Percentiles rank a stretch among this genome's conserved stretches.
Evolutionary conservation across 306 rosid genomes (phyloP).

Genomic region (Biancaea sappan): DNA sequence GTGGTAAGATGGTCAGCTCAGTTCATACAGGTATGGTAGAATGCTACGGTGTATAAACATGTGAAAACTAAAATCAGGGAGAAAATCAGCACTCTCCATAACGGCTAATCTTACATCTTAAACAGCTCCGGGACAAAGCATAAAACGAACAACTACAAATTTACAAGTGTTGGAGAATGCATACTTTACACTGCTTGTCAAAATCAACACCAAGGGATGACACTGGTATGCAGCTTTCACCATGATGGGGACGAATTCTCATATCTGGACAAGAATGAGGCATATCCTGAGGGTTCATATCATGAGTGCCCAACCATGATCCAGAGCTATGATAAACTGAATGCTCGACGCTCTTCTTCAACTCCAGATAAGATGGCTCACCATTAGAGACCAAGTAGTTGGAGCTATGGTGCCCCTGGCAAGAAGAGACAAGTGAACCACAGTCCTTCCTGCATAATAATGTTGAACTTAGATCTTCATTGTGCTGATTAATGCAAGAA

Average conservation of each 20-base stretch:
- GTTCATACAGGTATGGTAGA: not conserved
- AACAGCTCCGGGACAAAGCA: not conserved
- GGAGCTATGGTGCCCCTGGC: slow-evolving; percentile 48
- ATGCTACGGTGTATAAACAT: not conserved
- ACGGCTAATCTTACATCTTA: not conserved
- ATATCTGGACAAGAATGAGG: slow-evolving; percentile 43
- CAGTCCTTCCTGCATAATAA: slow-evolving; percentile 29
- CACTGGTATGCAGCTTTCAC: slow-evolving; percentile 35
- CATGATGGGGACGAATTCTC: slow-evolving; percentile 31
- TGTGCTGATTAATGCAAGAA: slow-evolving; percentile 43
- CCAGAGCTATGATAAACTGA: slow-evolving; percentile 40
- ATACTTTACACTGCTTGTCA: slow-evolving; percentile 37
- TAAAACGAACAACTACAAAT: not conserved
- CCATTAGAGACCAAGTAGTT: slow-evolving; percentile 40
- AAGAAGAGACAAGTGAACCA: slow-evolving; percentile 34
- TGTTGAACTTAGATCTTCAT: slow-evolving; percentile 31
- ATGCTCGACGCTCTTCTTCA: slow-evolving; percentile 44
- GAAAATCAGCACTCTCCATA: not conserved
- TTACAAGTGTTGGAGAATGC: not conserved
- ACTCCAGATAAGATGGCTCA: slow-evolving; percentile 42
- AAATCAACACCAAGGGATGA: slow-evolving; percentile 28
- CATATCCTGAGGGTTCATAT: slow-evolving; percentile 34
- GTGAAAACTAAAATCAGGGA: not conserved
- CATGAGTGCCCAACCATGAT: slow-evolving; percentile 30
- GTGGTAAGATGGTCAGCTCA: not conserved